Base-by-base conservation (phyloP, 192 early-diverging fungal genomes). In the Borealophlyctis nickersoniae region DNA sequence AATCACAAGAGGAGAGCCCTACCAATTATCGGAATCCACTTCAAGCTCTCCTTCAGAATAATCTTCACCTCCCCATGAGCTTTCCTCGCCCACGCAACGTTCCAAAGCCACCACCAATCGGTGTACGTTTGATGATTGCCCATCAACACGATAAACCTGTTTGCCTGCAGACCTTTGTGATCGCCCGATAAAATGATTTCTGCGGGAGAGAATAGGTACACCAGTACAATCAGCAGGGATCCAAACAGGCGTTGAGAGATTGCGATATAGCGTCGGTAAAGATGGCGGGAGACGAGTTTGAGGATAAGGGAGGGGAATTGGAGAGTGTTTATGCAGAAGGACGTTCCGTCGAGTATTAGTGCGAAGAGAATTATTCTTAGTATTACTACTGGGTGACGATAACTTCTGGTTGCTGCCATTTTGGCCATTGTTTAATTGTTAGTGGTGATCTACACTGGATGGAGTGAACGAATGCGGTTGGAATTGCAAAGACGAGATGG, bases 51-150 rank as follows among this genome's bases (percentile, higher is more conserved):
- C 67, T 94, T 95, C 35, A 98, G 81, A 49, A 95, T 91, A 54
- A 98, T 96, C 74, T 96, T 96, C 52, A 98, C 58, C 54, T 79
- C 83, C 16, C 89, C 91, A 74, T 94, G 89, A 58, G 83, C 88
- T 14, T 78, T 75, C 26, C 85, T 81, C 56, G 84, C 28, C 71
- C 77, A 76, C 2, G 81, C 77, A 9, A 73, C 35, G 36, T 72
- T 62, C 77, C 76, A 76, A 23, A 84, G 58, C 57, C 90, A 92
- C 66, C 87, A 81, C 71, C 65, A 72, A 45, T 67, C 63, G 3
- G 49, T 49, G 39, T 66, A 72, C 13, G 65, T 72, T 63, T 83
- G 77, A 59, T 83, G 78, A 63, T 80, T 80, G 28, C 75, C 67
- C 49, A 83, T 78, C 4, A 80, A 55, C 58, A 83, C 70, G 3